Evolutionary conservation across 805 yeast genomes (phyloP).

Genomic region (Maudiozyma saulgeensis): DNA sequence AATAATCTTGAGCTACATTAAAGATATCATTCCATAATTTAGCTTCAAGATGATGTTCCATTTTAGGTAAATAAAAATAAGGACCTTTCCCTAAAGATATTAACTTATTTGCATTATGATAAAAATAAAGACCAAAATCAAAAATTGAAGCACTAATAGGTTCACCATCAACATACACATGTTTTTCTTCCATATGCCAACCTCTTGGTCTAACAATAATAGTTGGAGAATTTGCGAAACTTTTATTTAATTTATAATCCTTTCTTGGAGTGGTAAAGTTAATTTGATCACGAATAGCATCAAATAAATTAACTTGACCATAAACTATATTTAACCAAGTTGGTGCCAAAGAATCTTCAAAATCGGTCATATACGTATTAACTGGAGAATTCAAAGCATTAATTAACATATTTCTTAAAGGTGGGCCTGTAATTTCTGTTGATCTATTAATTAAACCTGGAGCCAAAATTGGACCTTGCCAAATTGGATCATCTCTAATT

Average conservation of each 20-base stretch:
- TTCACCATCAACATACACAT: slow-evolving; percentile 60
- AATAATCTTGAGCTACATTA: slow-evolving; percentile 62
- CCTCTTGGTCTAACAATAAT: slow-evolving; percentile 82
- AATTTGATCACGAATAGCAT: slow-evolving; percentile 63
- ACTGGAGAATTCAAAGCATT: slow-evolving; percentile 72
- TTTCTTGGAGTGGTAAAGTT: slow-evolving; percentile 35
- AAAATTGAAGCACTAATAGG: slow-evolving; percentile 70
- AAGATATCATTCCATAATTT: slow-evolving; percentile 76
- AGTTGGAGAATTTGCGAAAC: slow-evolving; percentile 43
- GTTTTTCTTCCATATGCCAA: slow-evolving; percentile 76
- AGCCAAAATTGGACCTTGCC: slow-evolving; percentile 69
- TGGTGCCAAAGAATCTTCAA: slow-evolving; percentile 78
- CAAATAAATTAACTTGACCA: slow-evolving; percentile 73
- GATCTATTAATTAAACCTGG: slow-evolving; percentile 67
- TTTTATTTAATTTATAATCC: slow-evolving; percentile 39
- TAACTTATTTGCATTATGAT: slow-evolving; percentile 58
- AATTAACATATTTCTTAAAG: slow-evolving; percentile 74
- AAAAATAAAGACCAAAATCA: slow-evolving; percentile 73
- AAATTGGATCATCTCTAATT: slow-evolving; percentile 61
- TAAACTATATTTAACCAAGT: slow-evolving; percentile 74
- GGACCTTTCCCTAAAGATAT: slow-evolving; percentile 65
- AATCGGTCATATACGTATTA: slow-evolving; percentile 79
- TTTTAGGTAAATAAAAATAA: slow-evolving; percentile 73
- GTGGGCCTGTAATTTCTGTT: slow-evolving; percentile 80
- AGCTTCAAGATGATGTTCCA: slow-evolving; percentile 81